These are phyloP conservation scores for Eudorina sp. DNA, from an alignment of 139 green algal genomes.

Conservation along the genomic window DNA sequence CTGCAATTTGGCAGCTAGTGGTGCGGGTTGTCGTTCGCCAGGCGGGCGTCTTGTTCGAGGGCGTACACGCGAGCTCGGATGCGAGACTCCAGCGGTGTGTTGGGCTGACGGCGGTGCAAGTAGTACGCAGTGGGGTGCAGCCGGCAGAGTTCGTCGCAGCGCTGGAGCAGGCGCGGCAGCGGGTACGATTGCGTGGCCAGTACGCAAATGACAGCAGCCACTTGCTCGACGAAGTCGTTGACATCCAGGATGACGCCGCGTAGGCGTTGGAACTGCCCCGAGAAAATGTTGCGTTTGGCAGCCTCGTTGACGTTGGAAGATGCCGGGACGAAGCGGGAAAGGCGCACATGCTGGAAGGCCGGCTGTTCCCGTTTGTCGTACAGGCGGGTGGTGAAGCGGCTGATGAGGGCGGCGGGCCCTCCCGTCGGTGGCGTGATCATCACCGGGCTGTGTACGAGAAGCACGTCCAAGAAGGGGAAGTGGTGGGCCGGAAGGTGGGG, in stretches of 20 bases:
- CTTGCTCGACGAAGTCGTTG: neutral
- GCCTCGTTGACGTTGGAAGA: constrained; percentile 18
- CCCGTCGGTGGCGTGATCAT: too few relatives aligned
- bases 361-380: constrained; percentile 13
- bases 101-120: neutral
- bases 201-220: neutral
- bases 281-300: constrained; percentile 4
- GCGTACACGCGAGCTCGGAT: too few relatives aligned
- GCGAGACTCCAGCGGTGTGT: too few relatives aligned
- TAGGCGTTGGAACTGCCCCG: neutral
- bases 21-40: too few relatives aligned
- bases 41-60: too few relatives aligned
- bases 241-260: neutral
- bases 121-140: neutral
- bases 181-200: neutral
- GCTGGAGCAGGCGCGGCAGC: neutral
- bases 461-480: constrained; percentile 1
- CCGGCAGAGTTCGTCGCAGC: neutral
- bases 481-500: neutral
- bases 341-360: neutral
- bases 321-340: neutral
- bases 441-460: neutral
- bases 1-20: too few relatives aligned
- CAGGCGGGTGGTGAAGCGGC: neutral
- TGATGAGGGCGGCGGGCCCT: neutral